These are phyloP conservation scores for Hemisphaericaspora subhashii DNA, from an alignment of 1,139 yeast genomes.

Conservation along the genomic window DNA sequence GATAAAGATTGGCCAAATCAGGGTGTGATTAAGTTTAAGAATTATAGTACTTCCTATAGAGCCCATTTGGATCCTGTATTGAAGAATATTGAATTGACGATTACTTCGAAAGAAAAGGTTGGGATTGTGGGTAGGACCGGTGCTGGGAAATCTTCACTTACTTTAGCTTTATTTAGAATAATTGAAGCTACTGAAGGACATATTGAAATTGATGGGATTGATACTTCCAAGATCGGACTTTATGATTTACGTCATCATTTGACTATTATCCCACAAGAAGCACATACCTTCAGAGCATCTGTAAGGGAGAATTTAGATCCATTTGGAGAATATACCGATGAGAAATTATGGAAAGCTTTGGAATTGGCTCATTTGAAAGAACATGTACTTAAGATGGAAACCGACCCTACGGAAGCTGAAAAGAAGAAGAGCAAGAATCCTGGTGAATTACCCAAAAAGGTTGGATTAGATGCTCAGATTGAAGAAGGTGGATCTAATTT, in stretches of 20 bases:
- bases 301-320: conserved; percentile 65
- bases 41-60: conserved; percentile 33
- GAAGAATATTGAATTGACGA: conserved; percentile 24
- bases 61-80: conserved; percentile 35
- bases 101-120: conserved; percentile 31
- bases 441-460: conserved; percentile 24
- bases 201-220: conserved; percentile 48
- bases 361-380: conserved; percentile 54
- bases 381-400: conserved; percentile 35
- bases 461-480: conserved; percentile 44
- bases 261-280: conserved; percentile 70
- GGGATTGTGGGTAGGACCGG: conserved; percentile 42
- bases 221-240: conserved; percentile 48
- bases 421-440: conserved; percentile 21
- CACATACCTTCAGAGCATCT: conserved; percentile 67
- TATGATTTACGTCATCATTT: conserved; percentile 54
- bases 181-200: conserved; percentile 31
- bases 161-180: conserved; percentile 34
- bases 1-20: conserved; percentile 27
- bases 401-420: conserved; percentile 23
- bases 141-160: conserved; percentile 36
- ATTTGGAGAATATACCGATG: conserved; percentile 48
- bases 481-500: conserved; percentile 74
- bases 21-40: conserved; percentile 28
- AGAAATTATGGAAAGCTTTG: conserved; percentile 54